phyloP scores from a whole-genome alignment of 352 stramenopile species.

The Phytophthora litchii region DNA sequence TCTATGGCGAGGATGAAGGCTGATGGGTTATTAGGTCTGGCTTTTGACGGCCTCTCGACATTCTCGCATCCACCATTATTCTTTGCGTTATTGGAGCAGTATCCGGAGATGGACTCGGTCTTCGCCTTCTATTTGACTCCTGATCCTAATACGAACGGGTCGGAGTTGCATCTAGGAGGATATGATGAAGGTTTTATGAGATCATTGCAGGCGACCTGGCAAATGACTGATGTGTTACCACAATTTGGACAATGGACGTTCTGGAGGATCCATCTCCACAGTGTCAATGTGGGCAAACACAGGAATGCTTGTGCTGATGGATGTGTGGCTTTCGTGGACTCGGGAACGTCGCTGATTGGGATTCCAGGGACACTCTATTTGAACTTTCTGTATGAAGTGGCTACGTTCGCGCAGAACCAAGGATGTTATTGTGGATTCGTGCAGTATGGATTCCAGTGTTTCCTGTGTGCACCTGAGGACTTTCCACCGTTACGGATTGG shows the following conservation, averaged over 20 bases:
- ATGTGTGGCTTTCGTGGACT: conserved; percentile 95
- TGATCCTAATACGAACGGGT: conserved; percentile 80
- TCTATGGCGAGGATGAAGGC: conserved; percentile 86
- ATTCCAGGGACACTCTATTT: conserved; percentile 88
- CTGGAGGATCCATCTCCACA: conserved; percentile 77
- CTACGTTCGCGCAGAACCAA: conserved; percentile 59
- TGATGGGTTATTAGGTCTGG: conserved; percentile 96
- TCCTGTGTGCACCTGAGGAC: conserved; percentile 64
- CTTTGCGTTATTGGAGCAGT: conserved; percentile 66
- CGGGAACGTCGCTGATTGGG: conserved; percentile 96
- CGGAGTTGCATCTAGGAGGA: conserved; percentile 72
- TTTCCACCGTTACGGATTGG: conserved; percentile 75
- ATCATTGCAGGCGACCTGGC: conserved; percentile 56
- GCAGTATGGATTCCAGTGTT: conserved; percentile 85
- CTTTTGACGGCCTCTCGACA: conserved; percentile 93
- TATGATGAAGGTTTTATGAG: conserved; percentile 64
- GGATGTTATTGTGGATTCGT: conserved; percentile 84
- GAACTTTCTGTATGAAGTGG: conserved; percentile 74
- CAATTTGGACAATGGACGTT: conserved; percentile 88
- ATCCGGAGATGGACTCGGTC: conserved; percentile 70
- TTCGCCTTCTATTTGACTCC: conserved; percentile 98
- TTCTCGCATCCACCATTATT: conserved; percentile 80
- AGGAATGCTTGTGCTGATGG: conserved; percentile 53
- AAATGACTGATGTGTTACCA: conserved; percentile 73
- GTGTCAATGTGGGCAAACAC: conserved; percentile 54